phyloP scores from a whole-genome alignment of 495 filamentous ascomycete genomes.

The Podospora sp. region DNA sequence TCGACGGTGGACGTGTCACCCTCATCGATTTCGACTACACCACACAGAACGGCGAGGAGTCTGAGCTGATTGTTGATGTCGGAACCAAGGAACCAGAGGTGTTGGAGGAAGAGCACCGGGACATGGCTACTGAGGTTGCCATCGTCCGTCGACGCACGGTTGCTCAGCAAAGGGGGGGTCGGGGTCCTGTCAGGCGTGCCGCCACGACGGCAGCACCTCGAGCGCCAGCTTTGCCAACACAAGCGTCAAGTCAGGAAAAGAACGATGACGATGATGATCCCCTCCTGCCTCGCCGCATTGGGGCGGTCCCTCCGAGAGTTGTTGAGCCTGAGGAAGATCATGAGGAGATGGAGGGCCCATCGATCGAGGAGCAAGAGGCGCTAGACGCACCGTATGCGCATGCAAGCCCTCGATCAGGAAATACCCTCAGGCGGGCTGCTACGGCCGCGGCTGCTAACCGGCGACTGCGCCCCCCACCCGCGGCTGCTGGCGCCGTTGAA shows the following conservation, averaged over 20 bases:
- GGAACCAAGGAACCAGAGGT: slow-evolving; percentile 69
- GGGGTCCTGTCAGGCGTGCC: slow-evolving; percentile 41
- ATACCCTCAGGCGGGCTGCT: slow-evolving; percentile 75
- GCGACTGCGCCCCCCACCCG: slow-evolving; percentile 56
- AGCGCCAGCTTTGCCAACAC: slow-evolving; percentile 29
- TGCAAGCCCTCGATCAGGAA: slow-evolving; percentile 73
- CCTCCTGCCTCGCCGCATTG: slow-evolving; percentile 44
- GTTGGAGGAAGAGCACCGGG: slow-evolving; percentile 72
- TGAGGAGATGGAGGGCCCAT: slow-evolving; percentile 36
- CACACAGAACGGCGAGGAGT: slow-evolving; percentile 54
- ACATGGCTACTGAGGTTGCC: slow-evolving; percentile 80
- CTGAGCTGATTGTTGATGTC: slow-evolving; percentile 70
- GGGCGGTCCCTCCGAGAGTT: slow-evolving; percentile 22
- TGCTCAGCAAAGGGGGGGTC: slow-evolving; percentile 53
- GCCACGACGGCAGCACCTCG: slow-evolving; percentile 33
- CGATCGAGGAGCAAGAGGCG: slow-evolving; percentile 58
- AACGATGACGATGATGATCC: slow-evolving; percentile 44
- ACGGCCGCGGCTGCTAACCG: slow-evolving; percentile 75
- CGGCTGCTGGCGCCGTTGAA: slow-evolving; percentile 43
- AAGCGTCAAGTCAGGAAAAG: slow-evolving; percentile 26
- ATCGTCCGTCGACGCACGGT: slow-evolving; percentile 76
- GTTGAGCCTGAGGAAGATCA: slow-evolving; percentile 23
- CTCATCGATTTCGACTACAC: slow-evolving; percentile 75
- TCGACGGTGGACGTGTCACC: slow-evolving; percentile 81
- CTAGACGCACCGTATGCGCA: slow-evolving; percentile 76